Base-by-base conservation (phyloP, 345 rosid genomes). In the Aquilaria malaccensis region DNA sequence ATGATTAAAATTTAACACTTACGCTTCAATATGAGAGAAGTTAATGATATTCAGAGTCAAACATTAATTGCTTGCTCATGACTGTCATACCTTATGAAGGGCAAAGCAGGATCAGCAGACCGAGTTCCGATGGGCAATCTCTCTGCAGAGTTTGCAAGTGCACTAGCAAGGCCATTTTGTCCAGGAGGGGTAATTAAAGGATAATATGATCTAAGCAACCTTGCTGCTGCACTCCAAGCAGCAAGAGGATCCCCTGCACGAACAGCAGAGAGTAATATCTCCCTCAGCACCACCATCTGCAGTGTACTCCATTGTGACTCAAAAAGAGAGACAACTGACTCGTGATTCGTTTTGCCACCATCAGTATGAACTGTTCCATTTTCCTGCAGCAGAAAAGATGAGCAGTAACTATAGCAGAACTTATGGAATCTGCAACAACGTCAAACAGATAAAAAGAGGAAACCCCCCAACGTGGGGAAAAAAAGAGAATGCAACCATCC, bases 161-260 rank as follows among this genome's bases (percentile, higher is more conserved):
- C 86, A 74, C 76, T 86, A 65, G 96, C 97, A 71, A 95, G 97
- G 62, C 99, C 96, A 84, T 88, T 91, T 79, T 91, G 99, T 51
- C 98, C 99, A 54, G 83, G 89, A 56, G 99, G 98, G 69, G 99
- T 95, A 48, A 95, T 91, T 55, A 91, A 81, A 74, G 98, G 99
- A 73, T 95, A 91, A 77, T 88, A 87, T 65, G 89, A 88, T 77
- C 99, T 81, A 63, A 95, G 75, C 33, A 95, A 85, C 73, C 98
- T 85, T 45, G 99, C 96, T 72, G 98, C 98, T 64, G 98, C 97
- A 61, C 96, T 91, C 99, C 99, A 90, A 3, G 99, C 96, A 70
- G 89, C 81, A 73, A 91, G 89, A 71, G 97, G 99, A 77, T 94
- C 97, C 71, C 91, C 95, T 33, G 97, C 96, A 58, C 97, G 89